Evolutionary conservation across 768 basidiomycete species (phyloP), one percentile per base, ranked within the genome.

Genomic region (Lactarius sp.): DNA sequence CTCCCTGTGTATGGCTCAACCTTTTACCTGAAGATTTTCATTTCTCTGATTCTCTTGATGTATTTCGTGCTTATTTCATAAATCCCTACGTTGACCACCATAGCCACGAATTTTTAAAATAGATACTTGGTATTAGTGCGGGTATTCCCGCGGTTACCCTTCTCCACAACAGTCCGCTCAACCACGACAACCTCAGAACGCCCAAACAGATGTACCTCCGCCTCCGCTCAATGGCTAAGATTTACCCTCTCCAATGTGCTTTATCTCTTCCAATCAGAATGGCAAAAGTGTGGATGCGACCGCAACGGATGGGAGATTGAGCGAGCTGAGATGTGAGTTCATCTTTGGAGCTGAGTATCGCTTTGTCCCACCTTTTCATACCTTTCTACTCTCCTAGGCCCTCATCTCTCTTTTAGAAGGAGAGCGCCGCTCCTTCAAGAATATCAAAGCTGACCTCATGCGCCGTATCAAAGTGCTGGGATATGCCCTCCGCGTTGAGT

Each of bases 281-380:
- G 95, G 93, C 83, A 97, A 66, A 83, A 92, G 64, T 98, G 97
- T 72, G 97, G 98, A 76, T 87, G 95, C 74, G 97, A 99, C 78
- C 83, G 96, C 71, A 99, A 99, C 74, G 97, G 98, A 77, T 99
- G 96, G 96, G 97, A 99, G 81, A 99, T 99, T 71, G 97, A 98
- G 77, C 82, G 97, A 69, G 97, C 97, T 37, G 97, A 98, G 77
- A 97, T 98, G 95, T 83, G 96, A 82, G 94, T 94, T 68, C 71
- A 91, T 85, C 49, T 66, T 61, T 46, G 18, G 12, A 22, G 56
- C 37, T 46, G 55, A 20, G 51, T 60, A 44, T 10, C 37, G 27
- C 42, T 37, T 73, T 68, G 73, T 70, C 58, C 60, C 59, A 55
- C 54, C 67, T 69, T 59, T 56, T 69, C 66, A 67, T 69, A 2